These are phyloP conservation scores for Salix caprea DNA, from an alignment of 345 rosid genomes.

Conservation along the genomic window DNA sequence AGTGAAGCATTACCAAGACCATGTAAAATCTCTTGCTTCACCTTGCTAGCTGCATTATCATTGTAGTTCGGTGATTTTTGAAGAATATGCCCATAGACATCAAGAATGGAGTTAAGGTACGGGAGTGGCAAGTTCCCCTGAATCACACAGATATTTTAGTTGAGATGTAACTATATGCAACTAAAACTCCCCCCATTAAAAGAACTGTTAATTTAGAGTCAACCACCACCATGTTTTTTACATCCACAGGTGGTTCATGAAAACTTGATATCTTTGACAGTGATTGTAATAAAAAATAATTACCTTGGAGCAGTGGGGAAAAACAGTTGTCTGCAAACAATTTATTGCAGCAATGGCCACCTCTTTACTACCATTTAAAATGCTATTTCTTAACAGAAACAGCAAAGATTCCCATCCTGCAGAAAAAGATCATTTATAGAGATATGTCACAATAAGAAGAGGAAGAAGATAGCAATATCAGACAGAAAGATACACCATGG, in stretches of 20 bases:
- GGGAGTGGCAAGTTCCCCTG: constrained; percentile 74
- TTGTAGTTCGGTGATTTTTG: constrained; percentile 62
- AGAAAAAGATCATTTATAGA: constrained; percentile 9
- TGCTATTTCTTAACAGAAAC: constrained; percentile 65
- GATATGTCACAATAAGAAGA: background rate
- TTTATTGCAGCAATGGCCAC: constrained; percentile 88
- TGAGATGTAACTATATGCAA: background rate
- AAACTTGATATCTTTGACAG: background rate
- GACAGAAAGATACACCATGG: background rate
- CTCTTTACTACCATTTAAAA: constrained; percentile 82
- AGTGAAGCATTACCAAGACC: constrained; percentile 66
- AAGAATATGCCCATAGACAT: constrained; percentile 73
- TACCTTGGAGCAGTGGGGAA: constrained; percentile 80
- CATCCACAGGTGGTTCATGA: background rate
- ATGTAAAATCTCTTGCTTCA: constrained; percentile 87
- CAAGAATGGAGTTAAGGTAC: constrained; percentile 75
- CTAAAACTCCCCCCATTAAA: background rate
- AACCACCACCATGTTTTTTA: background rate
- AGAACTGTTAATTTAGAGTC: background rate
- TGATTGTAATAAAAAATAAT: constrained; percentile 8
- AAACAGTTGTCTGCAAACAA: constrained; percentile 79
- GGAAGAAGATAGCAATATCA: background rate
- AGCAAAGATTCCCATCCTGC: constrained; percentile 96
- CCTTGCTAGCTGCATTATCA: constrained; percentile 56
- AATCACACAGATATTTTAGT: constrained; percentile 11